phyloP scores from a whole-genome alignment of 352 stramenopile genomes.

The Globisporangium paddicum region DNA sequence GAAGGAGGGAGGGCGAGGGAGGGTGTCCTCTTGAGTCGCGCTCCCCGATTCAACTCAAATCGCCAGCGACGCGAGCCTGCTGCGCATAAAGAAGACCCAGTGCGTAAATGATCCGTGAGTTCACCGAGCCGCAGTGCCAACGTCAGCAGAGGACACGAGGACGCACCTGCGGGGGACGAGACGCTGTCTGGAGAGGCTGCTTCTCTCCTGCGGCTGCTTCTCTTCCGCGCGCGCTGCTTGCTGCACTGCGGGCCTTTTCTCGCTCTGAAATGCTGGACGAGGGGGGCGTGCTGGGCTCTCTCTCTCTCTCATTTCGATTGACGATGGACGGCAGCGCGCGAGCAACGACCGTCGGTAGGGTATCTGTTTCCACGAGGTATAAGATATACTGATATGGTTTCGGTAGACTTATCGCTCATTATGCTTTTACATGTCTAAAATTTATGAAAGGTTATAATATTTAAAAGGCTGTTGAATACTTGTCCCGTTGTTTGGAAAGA shows the following conservation, averaged over 20 bases:
- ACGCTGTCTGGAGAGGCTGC: too few species aligned
- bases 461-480: background rate
- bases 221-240: constrained; percentile 2
- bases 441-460: background rate
- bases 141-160: too few species aligned
- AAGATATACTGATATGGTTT: too few species aligned
- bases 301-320: constrained; percentile 2
- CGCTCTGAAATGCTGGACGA: constrained; percentile 9
- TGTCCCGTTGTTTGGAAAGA: background rate
- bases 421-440: too few species aligned
- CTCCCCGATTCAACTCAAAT: background rate
- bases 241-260: constrained; percentile 11
- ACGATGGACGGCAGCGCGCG: background rate
- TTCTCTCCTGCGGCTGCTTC: constrained; percentile 1
- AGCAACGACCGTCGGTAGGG: background rate
- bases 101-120: background rate
- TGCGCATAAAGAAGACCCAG: background rate
- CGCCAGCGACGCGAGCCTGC: background rate
- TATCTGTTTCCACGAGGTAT: background rate
- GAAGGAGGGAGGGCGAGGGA: background rate
- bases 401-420: too few species aligned
- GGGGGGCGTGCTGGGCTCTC: background rate
- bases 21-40: background rate
- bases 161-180: background rate
- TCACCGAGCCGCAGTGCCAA: too few species aligned